Evolutionary conservation across 495 filamentous ascomycete genomes (phyloP).

Genomic region (Jackrogersella multiformis): DNA sequence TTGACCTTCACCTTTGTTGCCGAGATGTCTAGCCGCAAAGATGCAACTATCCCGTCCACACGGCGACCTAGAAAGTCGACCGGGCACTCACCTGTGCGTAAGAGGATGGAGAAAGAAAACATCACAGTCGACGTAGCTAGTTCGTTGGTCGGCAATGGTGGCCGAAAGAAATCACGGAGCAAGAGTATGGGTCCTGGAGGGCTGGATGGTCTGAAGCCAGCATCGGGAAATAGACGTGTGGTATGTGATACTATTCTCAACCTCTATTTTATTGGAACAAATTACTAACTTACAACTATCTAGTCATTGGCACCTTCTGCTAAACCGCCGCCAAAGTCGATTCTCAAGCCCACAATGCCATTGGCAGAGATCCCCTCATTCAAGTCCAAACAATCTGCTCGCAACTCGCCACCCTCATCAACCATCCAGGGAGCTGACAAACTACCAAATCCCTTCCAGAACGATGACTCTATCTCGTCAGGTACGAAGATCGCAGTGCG

Average conservation of each 20-base stretch:
- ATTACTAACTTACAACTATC: constrained; percentile 15
- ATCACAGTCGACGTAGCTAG: constrained; percentile 66
- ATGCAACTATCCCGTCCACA: constrained; percentile 60
- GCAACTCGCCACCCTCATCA: constrained; percentile 30
- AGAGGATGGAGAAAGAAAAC: constrained; percentile 74
- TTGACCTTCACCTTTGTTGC: background rate
- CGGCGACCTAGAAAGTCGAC: constrained; percentile 82
- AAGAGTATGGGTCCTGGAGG: constrained; percentile 95
- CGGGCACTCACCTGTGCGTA: constrained; percentile 66
- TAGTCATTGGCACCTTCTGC: constrained; percentile 61
- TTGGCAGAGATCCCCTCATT: constrained; percentile 67
- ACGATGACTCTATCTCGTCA: constrained; percentile 46
- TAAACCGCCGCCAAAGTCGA: constrained; percentile 70
- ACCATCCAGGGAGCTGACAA: constrained; percentile 52
- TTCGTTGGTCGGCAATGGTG: constrained; percentile 51
- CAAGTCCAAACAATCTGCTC: constrained; percentile 50
- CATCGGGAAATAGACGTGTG: constrained; percentile 81
- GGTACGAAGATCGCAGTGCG: constrained; percentile 62
- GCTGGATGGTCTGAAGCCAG: constrained; percentile 79
- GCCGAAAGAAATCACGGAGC: constrained; percentile 82
- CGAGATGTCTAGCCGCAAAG: constrained; percentile 58
- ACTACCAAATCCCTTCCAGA: constrained; percentile 62
- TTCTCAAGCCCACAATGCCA: constrained; percentile 85
- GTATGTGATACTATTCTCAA: constrained; percentile 57
- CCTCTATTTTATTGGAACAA: constrained; percentile 17